Percentiles rank a stretch among this genome's conserved stretches.
Evolutionary conservation across 1,284 basidiomycete species (phyloP).

Genomic region (Filobasidium uniguttulatum): DNA sequence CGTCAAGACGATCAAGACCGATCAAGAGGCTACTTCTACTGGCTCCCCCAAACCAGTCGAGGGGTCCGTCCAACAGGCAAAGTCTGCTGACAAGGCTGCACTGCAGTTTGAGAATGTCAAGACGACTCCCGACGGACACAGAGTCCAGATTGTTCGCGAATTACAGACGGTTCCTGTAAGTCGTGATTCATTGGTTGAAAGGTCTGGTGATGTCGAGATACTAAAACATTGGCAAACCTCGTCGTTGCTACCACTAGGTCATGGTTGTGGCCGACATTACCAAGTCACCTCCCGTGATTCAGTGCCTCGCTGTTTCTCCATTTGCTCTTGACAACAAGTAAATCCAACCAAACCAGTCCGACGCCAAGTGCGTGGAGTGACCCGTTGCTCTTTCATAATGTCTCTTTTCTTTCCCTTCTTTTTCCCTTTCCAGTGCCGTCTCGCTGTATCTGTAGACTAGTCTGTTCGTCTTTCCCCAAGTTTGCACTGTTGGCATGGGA

Average conservation of each 20-base stretch:
- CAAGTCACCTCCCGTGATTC: slow-evolving; percentile 74
- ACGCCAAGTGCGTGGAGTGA: too few relatives aligned
- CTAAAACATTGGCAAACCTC: neutral
- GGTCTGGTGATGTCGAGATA: neutral
- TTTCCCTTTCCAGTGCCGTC: too few relatives aligned
- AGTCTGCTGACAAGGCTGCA: slow-evolving; percentile 56
- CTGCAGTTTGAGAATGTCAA: slow-evolving; percentile 67
- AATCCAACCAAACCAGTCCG: too few relatives aligned
- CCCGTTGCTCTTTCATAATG: too few relatives aligned
- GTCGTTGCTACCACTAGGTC: too few relatives aligned
- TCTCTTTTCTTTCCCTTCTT: too few relatives aligned
- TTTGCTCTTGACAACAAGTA: too few relatives aligned
- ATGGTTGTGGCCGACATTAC: slow-evolving; percentile 85
- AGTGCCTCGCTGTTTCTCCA: slow-evolving; percentile 43
- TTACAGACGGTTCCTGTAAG: slow-evolving; percentile 76
- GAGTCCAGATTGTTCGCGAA: slow-evolving; percentile 82
- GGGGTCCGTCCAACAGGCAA: slow-evolving; percentile 54
- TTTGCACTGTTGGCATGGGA: too few relatives aligned
- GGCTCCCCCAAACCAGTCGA: slow-evolving; percentile 39
- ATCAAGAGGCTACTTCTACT: slow-evolving; percentile 57
- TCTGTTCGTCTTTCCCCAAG: too few relatives aligned
- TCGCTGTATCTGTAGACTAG: too few relatives aligned
- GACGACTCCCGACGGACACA: slow-evolving; percentile 56
- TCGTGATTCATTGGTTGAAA: slow-evolving; percentile 6
- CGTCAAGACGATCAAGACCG: slow-evolving; percentile 74